phyloP scores from a whole-genome alignment of 2,329 filamentous ascomycete genomes.

The Ilyonectria mors-panacis region DNA sequence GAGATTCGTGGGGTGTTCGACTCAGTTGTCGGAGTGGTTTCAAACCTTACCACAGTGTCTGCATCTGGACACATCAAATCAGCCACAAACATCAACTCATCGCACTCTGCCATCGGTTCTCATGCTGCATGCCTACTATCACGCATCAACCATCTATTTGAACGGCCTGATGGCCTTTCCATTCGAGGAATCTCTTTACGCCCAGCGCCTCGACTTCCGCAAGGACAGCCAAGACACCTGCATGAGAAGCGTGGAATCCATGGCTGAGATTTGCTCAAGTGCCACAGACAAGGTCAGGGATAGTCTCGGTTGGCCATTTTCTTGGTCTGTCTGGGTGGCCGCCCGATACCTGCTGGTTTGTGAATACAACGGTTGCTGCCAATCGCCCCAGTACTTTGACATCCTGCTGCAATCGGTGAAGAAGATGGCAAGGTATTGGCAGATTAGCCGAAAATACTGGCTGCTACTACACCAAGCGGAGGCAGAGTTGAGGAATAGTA shows the following conservation, averaged over 20 bases:
- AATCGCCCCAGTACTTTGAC: not conserved
- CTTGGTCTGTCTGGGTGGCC: conserved; percentile 25
- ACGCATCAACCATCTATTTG: conserved; percentile 18
- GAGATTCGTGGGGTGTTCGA: not conserved
- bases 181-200: not conserved
- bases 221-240: conserved; percentile 9
- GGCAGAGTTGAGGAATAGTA: not conserved
- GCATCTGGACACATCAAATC: not conserved
- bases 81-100: not conserved
- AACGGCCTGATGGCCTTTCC: conserved; percentile 18
- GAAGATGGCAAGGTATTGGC: conserved; percentile 20
- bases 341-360: conserved; percentile 15
- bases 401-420: conserved; percentile 9
- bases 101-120: not conserved
- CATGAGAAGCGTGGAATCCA: not conserved
- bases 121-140: conserved; percentile 26
- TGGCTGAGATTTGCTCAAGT: not conserved
- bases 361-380: not conserved
- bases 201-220: not conserved
- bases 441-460: conserved; percentile 26
- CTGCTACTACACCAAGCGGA: conserved; percentile 14
- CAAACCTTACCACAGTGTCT: not conserved
- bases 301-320: conserved; percentile 25
- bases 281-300: not conserved
- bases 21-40: not conserved